Evolutionary conservation across 768 basidiomycete species (phyloP), one percentile per base, ranked within the genome.

Genomic region (Rhodotorula paludigena): DNA sequence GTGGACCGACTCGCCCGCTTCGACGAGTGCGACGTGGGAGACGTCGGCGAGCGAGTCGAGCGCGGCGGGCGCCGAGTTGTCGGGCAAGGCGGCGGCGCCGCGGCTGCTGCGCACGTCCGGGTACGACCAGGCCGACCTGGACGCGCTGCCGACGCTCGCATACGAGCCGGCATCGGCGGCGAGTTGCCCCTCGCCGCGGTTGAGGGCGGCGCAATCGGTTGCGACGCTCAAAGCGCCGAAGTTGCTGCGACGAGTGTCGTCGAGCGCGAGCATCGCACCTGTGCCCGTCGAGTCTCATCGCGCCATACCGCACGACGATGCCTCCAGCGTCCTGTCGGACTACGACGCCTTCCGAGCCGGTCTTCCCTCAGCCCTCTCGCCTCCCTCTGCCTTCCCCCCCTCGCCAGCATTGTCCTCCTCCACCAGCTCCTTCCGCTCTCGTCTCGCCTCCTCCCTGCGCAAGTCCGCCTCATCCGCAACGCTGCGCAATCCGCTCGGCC

Each of bases 161-260:
- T 57, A 30, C 39, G 28, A 11, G 15, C 25, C 55, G 11, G 25
- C n/a, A 5, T n/a, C n/a, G n/a, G n/a, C n/a, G n/a, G 32, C 28
- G 51, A 52, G 28, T 12, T n/a, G 39, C 20, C 12, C 49, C 5
- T 51, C 49, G 30, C 49, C 49, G 21, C 16, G 36, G 18, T 28
- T 57, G 38, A 39, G 55, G 12, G 55, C 55, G 15, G 41, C 55
- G 28, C 39, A n/a, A 20, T 57, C 55, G 23, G 55, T 25, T 1
- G 39, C 55, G 55, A 57, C 55, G 39, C 55, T 57, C 15, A 57
- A 57, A 30, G 38, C 55, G 18, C 52, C 52, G 28, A 35, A 36
- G 20, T 15, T 54, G 35, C 5, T 57, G 18, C 39, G 55, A 5
- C 38, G 41, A 1, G 55, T 38, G 5, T 25, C 55, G 39, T 38